Conservation (phyloP, 1,284 basidiomycete species). For the Papiliotrema terrestris region DNA sequence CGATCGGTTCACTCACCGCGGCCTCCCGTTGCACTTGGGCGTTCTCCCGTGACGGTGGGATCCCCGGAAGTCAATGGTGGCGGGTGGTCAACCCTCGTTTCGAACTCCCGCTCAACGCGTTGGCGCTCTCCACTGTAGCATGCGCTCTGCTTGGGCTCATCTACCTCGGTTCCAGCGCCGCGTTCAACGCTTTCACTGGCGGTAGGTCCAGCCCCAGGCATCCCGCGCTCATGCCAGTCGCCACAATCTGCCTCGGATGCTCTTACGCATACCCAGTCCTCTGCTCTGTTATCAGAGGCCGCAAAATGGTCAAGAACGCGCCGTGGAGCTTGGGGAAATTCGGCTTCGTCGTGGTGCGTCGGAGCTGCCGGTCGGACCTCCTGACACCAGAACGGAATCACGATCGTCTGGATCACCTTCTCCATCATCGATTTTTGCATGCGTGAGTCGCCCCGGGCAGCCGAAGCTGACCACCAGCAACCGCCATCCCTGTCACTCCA, state of each 20-base stretch:
- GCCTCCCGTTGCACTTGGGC: conserved; percentile 51
- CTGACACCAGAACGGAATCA: conserved; percentile 43
- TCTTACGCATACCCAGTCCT: conserved; percentile 50
- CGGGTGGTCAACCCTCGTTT: conserved; percentile 45
- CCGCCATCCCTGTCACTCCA: conserved; percentile 45
- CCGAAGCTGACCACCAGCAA: conserved; percentile 20
- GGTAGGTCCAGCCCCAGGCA: conserved; percentile 18
- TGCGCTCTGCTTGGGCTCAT: conserved; percentile 49
- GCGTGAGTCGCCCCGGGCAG: conserved; percentile 27
- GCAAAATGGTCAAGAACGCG: conserved; percentile 43
- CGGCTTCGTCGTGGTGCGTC: conserved; percentile 41
- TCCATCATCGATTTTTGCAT: conserved; percentile 52
- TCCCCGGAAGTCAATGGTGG: conserved; percentile 48
- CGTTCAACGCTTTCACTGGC: conserved; percentile 41
- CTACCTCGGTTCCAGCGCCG: conserved; percentile 43
- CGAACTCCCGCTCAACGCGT: conserved; percentile 48
- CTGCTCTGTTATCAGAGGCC: conserved; percentile 42
- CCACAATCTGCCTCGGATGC: conserved; percentile 43
- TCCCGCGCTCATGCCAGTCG: conserved; percentile 19
- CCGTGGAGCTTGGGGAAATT: conserved; percentile 49
- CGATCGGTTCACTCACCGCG: conserved; percentile 51
- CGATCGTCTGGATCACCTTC: conserved; percentile 50
- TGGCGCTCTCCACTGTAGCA: conserved; percentile 49
- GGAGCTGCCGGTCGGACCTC: background rate
- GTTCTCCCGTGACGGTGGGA: conserved; percentile 51